Conservation (phyloP, 768 basidiomycete genomes). For the Trametes meyenii region DNA sequence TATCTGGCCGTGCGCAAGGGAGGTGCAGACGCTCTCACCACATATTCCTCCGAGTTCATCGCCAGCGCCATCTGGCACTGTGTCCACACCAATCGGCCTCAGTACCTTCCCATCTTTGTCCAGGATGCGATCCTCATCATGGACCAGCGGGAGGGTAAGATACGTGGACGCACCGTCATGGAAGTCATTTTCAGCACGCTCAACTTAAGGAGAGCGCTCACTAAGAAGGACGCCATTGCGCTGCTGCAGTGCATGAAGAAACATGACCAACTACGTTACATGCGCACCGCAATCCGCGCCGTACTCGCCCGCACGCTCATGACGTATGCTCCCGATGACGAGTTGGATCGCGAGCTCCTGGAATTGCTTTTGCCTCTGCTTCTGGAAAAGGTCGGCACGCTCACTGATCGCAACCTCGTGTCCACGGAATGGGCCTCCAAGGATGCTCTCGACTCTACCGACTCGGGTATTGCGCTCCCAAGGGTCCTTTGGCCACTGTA, state of each 20-base stretch:
- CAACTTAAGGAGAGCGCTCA: not conserved
- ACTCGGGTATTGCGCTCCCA: slow-evolving; percentile 1
- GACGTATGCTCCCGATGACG: not conserved
- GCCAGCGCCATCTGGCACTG: slow-evolving; percentile 3
- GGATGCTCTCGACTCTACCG: not conserved
- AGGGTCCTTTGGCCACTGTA: slow-evolving; percentile 43
- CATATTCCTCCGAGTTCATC: not conserved
- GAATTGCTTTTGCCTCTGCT: slow-evolving; percentile 9
- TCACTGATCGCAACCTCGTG: not conserved
- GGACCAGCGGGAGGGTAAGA: not conserved
- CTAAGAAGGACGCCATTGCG: not conserved
- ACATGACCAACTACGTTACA: not conserved
- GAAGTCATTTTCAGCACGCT: slow-evolving; percentile 8
- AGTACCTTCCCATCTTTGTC: slow-evolving; percentile 14
- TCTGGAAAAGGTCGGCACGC: not conserved
- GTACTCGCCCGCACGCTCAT: not conserved
- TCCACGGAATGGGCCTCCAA: not conserved
- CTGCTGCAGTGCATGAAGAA: slow-evolving; percentile 10
- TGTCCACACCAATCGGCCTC: not conserved
- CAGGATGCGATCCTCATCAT: slow-evolving; percentile 10
- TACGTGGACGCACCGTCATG: not conserved
- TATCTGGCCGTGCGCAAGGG: slow-evolving; percentile 5
- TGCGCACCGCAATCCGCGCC: not conserved
- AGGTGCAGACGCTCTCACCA: not conserved
- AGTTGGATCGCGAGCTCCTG: slow-evolving; percentile 8